Conservation (phyloP, 129 eudicot species). For the Flaveria ramosissima region DNA sequence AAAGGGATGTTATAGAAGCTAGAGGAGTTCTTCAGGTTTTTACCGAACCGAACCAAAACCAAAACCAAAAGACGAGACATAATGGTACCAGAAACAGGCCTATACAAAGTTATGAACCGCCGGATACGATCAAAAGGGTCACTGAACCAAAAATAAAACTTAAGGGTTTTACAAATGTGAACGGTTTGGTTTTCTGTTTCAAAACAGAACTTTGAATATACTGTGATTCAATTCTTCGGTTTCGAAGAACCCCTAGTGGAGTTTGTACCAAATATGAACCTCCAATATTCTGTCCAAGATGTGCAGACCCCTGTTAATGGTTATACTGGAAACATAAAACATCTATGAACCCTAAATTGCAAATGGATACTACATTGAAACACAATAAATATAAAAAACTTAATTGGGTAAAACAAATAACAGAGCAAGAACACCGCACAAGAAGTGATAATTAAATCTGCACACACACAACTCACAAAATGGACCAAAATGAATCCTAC, state of each 20-base stretch:
- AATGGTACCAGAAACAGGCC: not conserved
- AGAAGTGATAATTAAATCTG: not conserved
- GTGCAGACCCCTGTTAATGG: not conserved
- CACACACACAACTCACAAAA: constrained; percentile 16
- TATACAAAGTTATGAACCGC: not conserved
- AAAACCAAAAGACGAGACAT: not conserved
- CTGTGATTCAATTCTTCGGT: too few relatives aligned
- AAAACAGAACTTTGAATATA: too few relatives aligned
- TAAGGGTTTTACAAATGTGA: not conserved
- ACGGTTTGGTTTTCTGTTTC: not conserved
- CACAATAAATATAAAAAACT: not conserved
- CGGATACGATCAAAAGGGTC: not conserved
- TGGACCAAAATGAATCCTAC: constrained; percentile 6
- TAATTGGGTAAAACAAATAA: not conserved
- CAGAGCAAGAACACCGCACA: not conserved
- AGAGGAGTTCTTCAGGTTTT: not conserved
- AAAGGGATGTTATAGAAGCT: not conserved
- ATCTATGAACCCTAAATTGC: constrained; percentile 27
- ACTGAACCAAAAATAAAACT: not conserved
- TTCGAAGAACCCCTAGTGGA: too few relatives aligned
- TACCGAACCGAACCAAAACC: not conserved
- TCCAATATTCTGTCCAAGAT: not conserved
- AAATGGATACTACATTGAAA: not conserved
- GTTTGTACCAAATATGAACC: not conserved
- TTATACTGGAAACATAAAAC: not conserved